Evolutionary conservation across 1,284 basidiomycete species (phyloP).

Genomic region (Naganishia albida): DNA sequence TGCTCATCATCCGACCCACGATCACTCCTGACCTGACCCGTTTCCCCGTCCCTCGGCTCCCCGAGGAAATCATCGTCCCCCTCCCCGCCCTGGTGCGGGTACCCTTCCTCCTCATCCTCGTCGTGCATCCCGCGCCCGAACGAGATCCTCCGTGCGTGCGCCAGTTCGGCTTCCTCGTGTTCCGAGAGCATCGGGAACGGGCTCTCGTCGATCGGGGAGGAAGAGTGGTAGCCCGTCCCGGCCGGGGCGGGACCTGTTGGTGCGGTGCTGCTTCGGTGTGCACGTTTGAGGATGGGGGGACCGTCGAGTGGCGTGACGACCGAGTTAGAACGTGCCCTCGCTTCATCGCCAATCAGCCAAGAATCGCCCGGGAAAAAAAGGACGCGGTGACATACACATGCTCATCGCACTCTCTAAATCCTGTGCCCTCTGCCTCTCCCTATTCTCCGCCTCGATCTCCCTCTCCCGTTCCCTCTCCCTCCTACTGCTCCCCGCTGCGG

Average conservation of each 20-base stretch:
- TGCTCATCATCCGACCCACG: slow-evolving; percentile 28
- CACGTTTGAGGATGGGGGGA: slow-evolving; percentile 34
- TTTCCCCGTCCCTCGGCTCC: slow-evolving; percentile 8
- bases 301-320: slow-evolving; percentile 35
- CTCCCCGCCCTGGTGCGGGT: slow-evolving; percentile 8
- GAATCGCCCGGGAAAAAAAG: not conserved
- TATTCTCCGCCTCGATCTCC: slow-evolving; percentile 29
- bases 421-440: slow-evolving; percentile 47
- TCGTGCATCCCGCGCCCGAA: slow-evolving; percentile 35
- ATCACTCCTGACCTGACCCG: slow-evolving; percentile 1
- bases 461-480: slow-evolving; percentile 22
- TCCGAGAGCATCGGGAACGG: slow-evolving; percentile 53
- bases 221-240: slow-evolving; percentile 40
- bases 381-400: slow-evolving; percentile 47
- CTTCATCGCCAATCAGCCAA: slow-evolving; percentile 34
- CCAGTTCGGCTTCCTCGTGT: slow-evolving; percentile 52
- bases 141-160: slow-evolving; percentile 43
- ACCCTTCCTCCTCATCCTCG: slow-evolving; percentile 29
- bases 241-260: slow-evolving; percentile 27
- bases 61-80: slow-evolving; percentile 19
- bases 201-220: slow-evolving; percentile 49
- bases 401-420: slow-evolving; percentile 51
- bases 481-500: not conserved
- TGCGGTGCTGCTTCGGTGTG: slow-evolving; percentile 34
- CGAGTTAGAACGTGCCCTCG: slow-evolving; percentile 50